Evolutionary conservation across 225 moss, liverwort and hornwort species (phyloP).

Genomic region (Neckera pumila): DNA sequence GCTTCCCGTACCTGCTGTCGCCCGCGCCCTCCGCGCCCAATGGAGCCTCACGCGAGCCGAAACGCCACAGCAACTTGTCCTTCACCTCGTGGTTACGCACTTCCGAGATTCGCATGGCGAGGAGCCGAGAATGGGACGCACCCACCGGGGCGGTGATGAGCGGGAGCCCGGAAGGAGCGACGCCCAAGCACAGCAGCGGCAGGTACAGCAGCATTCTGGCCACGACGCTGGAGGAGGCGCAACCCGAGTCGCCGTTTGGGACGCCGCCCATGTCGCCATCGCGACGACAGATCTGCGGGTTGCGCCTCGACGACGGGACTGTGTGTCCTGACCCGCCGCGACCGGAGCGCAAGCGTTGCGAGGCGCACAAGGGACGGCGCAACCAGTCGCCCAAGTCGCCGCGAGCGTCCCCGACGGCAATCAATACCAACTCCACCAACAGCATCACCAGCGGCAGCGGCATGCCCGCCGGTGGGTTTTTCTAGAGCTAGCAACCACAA

Average conservation of each 20-base stretch:
- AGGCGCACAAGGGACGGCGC: conserved; percentile 28
- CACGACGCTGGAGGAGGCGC: conserved; percentile 18
- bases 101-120: conserved; percentile 30
- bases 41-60: conserved; percentile 3
- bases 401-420: neutral
- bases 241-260: neutral
- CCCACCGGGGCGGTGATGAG: neutral
- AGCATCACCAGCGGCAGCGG: neutral
- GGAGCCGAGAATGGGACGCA: conserved; percentile 23
- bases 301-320: conserved; percentile 16
- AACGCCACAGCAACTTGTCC: conserved; percentile 34
- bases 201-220: conserved; percentile 4
- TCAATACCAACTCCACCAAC: neutral
- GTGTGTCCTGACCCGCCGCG: conserved; percentile 27
- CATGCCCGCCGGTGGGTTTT: neutral
- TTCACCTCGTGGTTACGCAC: conserved; percentile 46
- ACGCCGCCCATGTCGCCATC: conserved; percentile 5
- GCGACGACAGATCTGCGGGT: conserved; percentile 26
- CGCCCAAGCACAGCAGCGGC: neutral
- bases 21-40: neutral
- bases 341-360: conserved; percentile 30
- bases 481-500: neutral
- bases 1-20: conserved; percentile 6
- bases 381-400: conserved; percentile 15
- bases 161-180: neutral